Conservation (phyloP, 441 rosid genomes). For the Hura crepitans region DNA sequence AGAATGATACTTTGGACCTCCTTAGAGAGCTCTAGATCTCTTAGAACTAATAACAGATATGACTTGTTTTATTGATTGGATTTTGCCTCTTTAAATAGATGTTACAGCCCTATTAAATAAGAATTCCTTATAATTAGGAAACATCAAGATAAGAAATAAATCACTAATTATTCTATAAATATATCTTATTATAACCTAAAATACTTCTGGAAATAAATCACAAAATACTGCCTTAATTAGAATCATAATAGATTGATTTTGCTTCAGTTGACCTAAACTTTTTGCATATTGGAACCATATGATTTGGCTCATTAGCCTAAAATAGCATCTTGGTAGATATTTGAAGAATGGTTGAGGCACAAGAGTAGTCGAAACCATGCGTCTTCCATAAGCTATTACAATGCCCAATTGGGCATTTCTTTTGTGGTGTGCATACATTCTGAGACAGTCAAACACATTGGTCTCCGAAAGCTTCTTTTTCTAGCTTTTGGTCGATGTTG, state of each 20-base stretch:
- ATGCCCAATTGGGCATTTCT: not conserved
- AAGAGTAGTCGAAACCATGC: not conserved
- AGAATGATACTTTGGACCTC: too few relatives aligned
- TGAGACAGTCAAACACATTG: not conserved
- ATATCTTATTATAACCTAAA: too few relatives aligned
- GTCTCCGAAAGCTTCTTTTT: not conserved
- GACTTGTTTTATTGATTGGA: too few relatives aligned
- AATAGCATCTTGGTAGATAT: not conserved
- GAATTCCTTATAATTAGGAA: too few relatives aligned
- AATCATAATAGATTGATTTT: not conserved
- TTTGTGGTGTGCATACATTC: not conserved
- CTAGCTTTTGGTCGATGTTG: conserved; percentile 1
- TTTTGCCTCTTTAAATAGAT: too few relatives aligned
- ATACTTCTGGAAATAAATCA: too few relatives aligned
- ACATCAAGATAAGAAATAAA: too few relatives aligned
- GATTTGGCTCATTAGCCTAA: not conserved
- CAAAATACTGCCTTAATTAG: too few relatives aligned
- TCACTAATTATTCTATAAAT: too few relatives aligned
- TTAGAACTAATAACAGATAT: too few relatives aligned
- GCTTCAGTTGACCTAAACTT: not conserved
- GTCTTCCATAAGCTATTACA: not conserved
- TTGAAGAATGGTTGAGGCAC: not conserved
- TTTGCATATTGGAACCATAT: not conserved
- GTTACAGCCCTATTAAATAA: too few relatives aligned
- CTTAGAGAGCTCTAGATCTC: too few relatives aligned